Percentiles rank a stretch among this genome's conserved stretches.
Evolutionary conservation across 306 rosid species (phyloP).

Genomic region (peach (Prunus persica)): Prunus_persica_NCBIv2 NC_034014.1:358501-359000

Average conservation of each 20-base stretch:
- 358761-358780: not conserved
- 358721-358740: not conserved
- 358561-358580: not conserved
- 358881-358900: slow-evolving; percentile 68
- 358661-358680: not conserved
- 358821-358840: not conserved
- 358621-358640: not conserved
- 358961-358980: slow-evolving; percentile 79
- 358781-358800: not conserved
- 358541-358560: slow-evolving; percentile 1
- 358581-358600: not conserved
- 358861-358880: slow-evolving; percentile 1
- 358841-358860: not conserved
- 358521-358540: not conserved
- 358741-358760: not conserved
- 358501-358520: not conserved
- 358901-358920: slow-evolving; percentile 92
- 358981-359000: slow-evolving; percentile 93
- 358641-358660: not conserved
- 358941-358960: slow-evolving; percentile 85
- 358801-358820: not conserved
- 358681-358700: not conserved
- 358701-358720: not conserved
- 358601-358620: not conserved
- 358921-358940: slow-evolving; percentile 86